phyloP scores from a whole-genome alignment of 331 rosid species.

The Dryas integrifolia region DNA sequence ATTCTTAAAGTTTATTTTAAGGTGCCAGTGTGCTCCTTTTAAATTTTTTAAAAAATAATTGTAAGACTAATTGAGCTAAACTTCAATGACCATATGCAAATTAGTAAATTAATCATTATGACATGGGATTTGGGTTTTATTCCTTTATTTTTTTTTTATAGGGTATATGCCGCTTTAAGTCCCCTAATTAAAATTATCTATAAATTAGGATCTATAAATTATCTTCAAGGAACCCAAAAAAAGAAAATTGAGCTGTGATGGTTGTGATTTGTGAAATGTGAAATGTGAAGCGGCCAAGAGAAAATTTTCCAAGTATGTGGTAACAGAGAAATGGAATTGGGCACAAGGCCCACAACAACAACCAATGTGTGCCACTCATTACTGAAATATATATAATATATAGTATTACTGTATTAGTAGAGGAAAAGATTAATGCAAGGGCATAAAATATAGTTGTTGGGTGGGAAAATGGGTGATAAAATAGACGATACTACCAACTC shows the following conservation, averaged over 20 bases:
- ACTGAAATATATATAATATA: no score
- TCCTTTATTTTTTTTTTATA: neutral
- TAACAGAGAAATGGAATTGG: no score
- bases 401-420: neutral
- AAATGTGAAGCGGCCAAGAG: no score
- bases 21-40: neutral
- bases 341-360: no score
- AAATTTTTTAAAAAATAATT: neutral
- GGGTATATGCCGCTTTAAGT: constrained; percentile 1
- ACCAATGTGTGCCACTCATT: no score
- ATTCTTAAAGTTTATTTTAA: neutral
- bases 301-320: no score
- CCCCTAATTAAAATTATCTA: neutral
- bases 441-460: neutral
- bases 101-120: neutral
- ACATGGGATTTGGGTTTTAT: neutral
- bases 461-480: neutral
- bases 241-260: no score
- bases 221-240: no score
- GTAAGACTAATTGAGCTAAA: neutral
- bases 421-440: neutral
- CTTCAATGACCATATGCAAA: neutral
- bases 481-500: no score
- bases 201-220: no score
- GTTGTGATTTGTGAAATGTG: no score